These are phyloP conservation scores for Ballota nigra DNA, from an alignment of 257 asterid genomes.

Conservation along the genomic window DNA sequence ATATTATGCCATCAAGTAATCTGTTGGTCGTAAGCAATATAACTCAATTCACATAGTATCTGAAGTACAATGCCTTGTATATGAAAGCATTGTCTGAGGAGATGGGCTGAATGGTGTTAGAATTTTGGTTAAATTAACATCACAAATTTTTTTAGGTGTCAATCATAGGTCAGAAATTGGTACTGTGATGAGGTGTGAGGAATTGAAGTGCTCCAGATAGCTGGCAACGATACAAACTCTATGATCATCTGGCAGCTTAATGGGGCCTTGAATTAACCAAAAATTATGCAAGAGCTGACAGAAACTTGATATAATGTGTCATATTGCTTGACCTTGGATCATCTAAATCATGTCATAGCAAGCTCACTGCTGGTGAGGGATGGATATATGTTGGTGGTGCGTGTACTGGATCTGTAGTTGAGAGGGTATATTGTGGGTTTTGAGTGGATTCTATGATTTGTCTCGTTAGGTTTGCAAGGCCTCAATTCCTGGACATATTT, in stretches of 20 bases:
- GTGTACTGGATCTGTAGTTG: conserved; percentile 18
- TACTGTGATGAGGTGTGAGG: conserved; percentile 24
- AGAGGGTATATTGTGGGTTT: conserved; percentile 17
- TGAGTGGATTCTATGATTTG: conserved; percentile 4
- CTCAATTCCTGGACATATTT: conserved; percentile 5
- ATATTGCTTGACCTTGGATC: conserved; percentile 17
- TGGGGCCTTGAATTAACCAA: background rate
- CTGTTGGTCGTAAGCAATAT: conserved; percentile 15
- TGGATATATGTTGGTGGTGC: conserved; percentile 15
- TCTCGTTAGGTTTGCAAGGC: conserved; percentile 11
- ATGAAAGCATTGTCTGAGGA: conserved; percentile 18
- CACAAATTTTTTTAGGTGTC: conserved; percentile 22
- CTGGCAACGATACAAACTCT: conserved; percentile 20
- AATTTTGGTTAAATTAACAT: conserved; percentile 20
- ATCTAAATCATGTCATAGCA: conserved; percentile 6
- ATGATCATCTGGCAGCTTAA: conserved; percentile 17
- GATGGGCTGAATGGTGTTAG: conserved; percentile 26
- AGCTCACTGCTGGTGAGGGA: conserved; percentile 21
- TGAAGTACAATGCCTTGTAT: conserved; percentile 19
- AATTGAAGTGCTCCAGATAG: conserved; percentile 25
- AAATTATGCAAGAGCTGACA: conserved; percentile 18
- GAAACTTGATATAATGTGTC: conserved; percentile 11
- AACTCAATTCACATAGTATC: conserved; percentile 25
- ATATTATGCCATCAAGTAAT: conserved; percentile 21
- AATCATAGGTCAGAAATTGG: conserved; percentile 11